Conservation (phyloP, 202 grass and related monocot genomes). For the Schoenoplectus triqueter region DNA sequence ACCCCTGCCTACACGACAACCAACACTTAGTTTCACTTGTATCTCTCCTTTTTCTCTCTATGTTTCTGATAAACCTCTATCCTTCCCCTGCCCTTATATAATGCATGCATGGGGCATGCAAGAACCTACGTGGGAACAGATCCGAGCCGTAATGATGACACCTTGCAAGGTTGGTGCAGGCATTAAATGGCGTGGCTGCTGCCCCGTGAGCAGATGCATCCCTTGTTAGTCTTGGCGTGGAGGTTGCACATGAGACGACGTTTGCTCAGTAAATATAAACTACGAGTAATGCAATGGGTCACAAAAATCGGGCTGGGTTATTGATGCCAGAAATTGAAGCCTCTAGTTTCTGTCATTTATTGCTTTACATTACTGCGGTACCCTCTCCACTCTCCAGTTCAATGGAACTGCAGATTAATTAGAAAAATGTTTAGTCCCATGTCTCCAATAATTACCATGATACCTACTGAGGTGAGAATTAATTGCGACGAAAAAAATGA, state of each 20-base stretch:
- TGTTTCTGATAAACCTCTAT: constrained; percentile 6
- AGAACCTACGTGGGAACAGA: constrained; percentile 23
- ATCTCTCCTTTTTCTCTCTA: background rate
- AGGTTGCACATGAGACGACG: constrained; percentile 27
- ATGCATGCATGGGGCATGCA: constrained; percentile 40
- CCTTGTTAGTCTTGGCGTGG: constrained; percentile 1
- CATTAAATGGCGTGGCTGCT: constrained; percentile 35
- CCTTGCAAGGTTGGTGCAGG: constrained; percentile 5
- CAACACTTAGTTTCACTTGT: background rate
- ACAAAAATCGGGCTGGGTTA: constrained; percentile 36
- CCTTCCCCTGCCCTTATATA: constrained; percentile 27
- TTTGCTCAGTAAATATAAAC: constrained; percentile 37
- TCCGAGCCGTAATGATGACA: background rate
- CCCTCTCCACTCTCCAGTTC: constrained; percentile 38
- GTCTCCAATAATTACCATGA: too few species aligned
- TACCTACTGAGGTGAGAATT: background rate
- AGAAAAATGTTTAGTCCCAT: background rate
- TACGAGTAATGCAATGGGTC: constrained; percentile 35
- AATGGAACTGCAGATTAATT: background rate
- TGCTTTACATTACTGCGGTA: background rate
- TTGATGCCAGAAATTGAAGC: constrained; percentile 36
- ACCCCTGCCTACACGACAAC: too few species aligned
- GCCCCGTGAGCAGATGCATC: constrained; percentile 34
- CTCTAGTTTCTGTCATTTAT: constrained; percentile 34
- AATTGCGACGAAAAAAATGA: background rate